Evolutionary conservation across 228 moss, liverwort and hornwort genomes (phyloP).

Genomic region (Sphagnum magellanicum): DNA sequence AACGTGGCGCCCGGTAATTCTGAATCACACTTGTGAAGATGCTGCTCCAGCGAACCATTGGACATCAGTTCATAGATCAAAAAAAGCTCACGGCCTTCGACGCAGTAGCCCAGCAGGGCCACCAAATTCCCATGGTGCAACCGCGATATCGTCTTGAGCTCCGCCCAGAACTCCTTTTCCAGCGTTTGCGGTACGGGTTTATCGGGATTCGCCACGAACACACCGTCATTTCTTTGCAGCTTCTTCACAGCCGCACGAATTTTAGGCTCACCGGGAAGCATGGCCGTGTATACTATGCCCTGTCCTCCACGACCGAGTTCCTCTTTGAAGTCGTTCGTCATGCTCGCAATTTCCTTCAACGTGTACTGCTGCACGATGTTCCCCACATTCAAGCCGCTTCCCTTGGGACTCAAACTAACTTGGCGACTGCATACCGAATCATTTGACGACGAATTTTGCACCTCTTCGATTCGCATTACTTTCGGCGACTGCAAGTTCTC

Average conservation of each 20-base stretch:
- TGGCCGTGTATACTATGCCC: constrained; percentile 41
- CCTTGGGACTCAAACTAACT: too few relatives aligned
- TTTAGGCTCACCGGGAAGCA: constrained; percentile 13
- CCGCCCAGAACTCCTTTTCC: constrained; percentile 1
- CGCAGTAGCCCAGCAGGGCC: constrained; percentile 1
- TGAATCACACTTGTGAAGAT: not conserved
- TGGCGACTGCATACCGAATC: too few relatives aligned
- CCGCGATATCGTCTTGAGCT: constrained; percentile 1
- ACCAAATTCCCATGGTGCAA: not conserved
- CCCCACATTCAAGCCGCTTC: too few relatives aligned
- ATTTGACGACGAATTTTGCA: too few relatives aligned
- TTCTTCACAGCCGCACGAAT: constrained; percentile 37
- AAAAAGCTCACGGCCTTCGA: not conserved
- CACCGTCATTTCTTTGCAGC: constrained; percentile 14
- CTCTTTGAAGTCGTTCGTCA: constrained; percentile 31
- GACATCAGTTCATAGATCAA: not conserved
- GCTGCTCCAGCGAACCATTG: not conserved
- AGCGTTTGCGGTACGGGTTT: not conserved
- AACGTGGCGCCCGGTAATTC: not conserved
- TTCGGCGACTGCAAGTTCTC: too few relatives aligned
- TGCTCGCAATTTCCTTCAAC: constrained; percentile 21
- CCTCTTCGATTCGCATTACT: too few relatives aligned
- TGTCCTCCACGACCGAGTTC: constrained; percentile 57
- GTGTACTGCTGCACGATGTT: constrained; percentile 26
- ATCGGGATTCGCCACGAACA: not conserved